phyloP scores from a whole-genome alignment of 2,329 filamentous ascomycete species.

The Hypoxylon rubiginosum region DNA sequence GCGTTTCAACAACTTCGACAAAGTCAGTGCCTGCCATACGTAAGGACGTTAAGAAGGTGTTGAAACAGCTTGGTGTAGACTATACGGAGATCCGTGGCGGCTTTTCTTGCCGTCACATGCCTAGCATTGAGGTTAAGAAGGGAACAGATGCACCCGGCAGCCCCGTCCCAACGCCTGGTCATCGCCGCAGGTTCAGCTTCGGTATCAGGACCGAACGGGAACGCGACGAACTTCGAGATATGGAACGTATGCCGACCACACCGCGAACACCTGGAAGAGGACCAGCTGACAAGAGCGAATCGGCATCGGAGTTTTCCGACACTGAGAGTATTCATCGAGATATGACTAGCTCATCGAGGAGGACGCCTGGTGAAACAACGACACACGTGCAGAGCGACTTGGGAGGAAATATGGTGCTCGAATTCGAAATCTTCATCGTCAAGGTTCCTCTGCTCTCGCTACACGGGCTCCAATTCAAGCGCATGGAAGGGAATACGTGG shows the following conservation, averaged over 20 bases:
- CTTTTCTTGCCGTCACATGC: conserved; percentile 88
- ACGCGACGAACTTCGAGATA: conserved; percentile 78
- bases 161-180: conserved; percentile 68
- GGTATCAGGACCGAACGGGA: conserved; percentile 77
- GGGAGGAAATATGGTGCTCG: conserved; percentile 84
- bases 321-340: conserved; percentile 73
- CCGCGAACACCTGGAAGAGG: conserved; percentile 61
- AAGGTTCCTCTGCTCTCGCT: conserved; percentile 94
- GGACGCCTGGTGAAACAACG: conserved; percentile 85
- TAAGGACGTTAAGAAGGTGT: conserved; percentile 88
- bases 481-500: conserved; percentile 94
- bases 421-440: conserved; percentile 97
- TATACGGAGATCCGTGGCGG: conserved; percentile 94
- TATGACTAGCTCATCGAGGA: conserved; percentile 64
- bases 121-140: conserved; percentile 88
- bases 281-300: conserved; percentile 78
- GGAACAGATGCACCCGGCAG: conserved; percentile 74
- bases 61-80: conserved; percentile 89
- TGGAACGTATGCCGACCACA: conserved; percentile 65
- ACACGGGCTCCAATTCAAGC: conserved; percentile 98
- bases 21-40: conserved; percentile 90
- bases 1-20: conserved; percentile 94
- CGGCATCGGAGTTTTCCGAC: conserved; percentile 88
- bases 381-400: conserved; percentile 93
- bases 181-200: conserved; percentile 87